Conservation (phyloP, 116 monocot species). For the Papilionanthe hybrid region DNA sequence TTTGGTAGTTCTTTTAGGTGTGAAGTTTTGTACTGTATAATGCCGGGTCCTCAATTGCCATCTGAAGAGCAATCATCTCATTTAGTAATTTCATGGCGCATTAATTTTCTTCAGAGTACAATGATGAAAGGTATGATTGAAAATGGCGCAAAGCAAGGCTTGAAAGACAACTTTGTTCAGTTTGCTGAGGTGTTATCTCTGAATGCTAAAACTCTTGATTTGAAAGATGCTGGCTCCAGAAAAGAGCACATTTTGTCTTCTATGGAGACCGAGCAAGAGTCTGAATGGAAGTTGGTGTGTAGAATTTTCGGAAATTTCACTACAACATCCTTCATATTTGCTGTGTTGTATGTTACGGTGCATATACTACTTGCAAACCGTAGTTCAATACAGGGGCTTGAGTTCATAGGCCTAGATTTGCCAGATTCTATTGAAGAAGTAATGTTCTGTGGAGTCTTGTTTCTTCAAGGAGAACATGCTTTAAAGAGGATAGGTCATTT, state of each 20-base stretch:
- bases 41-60: constrained; percentile 59
- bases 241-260: constrained; percentile 82
- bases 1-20: constrained; percentile 69
- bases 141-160: constrained; percentile 84
- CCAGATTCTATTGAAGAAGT: constrained; percentile 94
- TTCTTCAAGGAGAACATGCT: constrained; percentile 79
- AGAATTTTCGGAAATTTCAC: constrained; percentile 79
- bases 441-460: constrained; percentile 66
- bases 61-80: constrained; percentile 56
- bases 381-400: constrained; percentile 68
- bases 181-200: constrained; percentile 57
- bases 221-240: constrained; percentile 41
- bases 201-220: constrained; percentile 57
- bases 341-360: constrained; percentile 43
- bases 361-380: constrained; percentile 62
- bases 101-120: constrained; percentile 85
- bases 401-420: constrained; percentile 85
- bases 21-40: constrained; percentile 73
- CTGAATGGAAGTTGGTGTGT: constrained; percentile 64
- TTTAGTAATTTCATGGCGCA: constrained; percentile 73
- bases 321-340: constrained; percentile 43
- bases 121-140: constrained; percentile 98
- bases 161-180: constrained; percentile 65
- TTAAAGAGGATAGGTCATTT: constrained; percentile 66
- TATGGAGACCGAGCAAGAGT: constrained; percentile 57